Evolutionary conservation across 805 yeast species (phyloP).

Genomic region (Saturnispora besseyi): DNA sequence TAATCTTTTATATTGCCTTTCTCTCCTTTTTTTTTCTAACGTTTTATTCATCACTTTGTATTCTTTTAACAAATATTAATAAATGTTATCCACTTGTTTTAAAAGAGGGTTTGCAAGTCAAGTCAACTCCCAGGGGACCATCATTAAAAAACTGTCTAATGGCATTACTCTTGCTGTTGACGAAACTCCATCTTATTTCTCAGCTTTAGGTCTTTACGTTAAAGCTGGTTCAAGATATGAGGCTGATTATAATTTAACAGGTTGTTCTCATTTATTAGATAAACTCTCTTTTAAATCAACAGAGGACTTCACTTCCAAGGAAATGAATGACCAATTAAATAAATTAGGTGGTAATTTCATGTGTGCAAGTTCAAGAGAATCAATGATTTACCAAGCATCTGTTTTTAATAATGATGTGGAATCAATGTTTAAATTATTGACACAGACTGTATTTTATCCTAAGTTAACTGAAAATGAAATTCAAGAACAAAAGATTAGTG

Average conservation of each 20-base stretch:
- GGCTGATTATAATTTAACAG: slow-evolving; percentile 42
- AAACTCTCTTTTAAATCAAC: slow-evolving; percentile 79
- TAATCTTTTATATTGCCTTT: background rate
- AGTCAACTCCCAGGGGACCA: slow-evolving; percentile 11
- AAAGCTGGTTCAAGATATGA: slow-evolving; percentile 90
- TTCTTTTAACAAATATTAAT: background rate
- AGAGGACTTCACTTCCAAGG: slow-evolving; percentile 43
- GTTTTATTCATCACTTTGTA: background rate
- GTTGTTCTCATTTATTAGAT: slow-evolving; percentile 77
- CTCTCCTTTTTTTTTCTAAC: background rate
- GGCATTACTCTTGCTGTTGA: slow-evolving; percentile 82
- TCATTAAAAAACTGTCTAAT: slow-evolving; percentile 43
- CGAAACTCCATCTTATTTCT: slow-evolving; percentile 80
- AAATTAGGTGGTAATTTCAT: slow-evolving; percentile 88
- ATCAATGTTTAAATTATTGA: slow-evolving; percentile 62
- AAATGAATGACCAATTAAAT: slow-evolving; percentile 70
- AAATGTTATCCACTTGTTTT: background rate
- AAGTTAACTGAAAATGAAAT: slow-evolving; percentile 59
- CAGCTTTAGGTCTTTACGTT: slow-evolving; percentile 82
- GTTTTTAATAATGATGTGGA: slow-evolving; percentile 83
- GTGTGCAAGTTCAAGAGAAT: slow-evolving; percentile 87
- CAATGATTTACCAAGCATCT: slow-evolving; percentile 88
- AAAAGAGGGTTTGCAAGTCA: background rate
- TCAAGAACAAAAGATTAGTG: slow-evolving; percentile 60
- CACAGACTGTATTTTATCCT: slow-evolving; percentile 75